Evolutionary conservation across 176 grass and related monocot species (phyloP).

Genomic region (Saccharum officinarum): DNA sequence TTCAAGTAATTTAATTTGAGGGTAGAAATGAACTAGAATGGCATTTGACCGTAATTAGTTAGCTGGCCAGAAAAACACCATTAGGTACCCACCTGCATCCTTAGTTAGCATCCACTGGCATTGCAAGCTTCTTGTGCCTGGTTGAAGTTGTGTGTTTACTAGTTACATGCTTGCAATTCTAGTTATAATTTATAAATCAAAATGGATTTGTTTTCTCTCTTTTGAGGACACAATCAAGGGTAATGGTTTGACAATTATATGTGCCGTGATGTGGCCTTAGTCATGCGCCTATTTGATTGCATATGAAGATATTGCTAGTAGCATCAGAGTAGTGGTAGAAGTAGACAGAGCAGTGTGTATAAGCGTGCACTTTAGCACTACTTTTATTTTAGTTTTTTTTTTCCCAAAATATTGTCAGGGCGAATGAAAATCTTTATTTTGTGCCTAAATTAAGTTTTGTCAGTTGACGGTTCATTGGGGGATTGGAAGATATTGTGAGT

Average conservation of each 20-base stretch:
- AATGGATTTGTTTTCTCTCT: background rate
- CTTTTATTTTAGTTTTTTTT: background rate
- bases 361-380: background rate
- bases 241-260: conserved; percentile 5
- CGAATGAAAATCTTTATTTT: background rate
- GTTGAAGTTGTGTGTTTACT: background rate
- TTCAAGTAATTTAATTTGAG: background rate
- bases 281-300: background rate
- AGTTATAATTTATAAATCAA: conserved; percentile 28
- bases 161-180: background rate
- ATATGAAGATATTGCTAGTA: background rate
- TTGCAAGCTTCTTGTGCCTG: background rate
- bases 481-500: background rate
- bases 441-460: background rate
- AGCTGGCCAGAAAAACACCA: background rate
- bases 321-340: background rate
- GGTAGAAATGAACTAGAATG: background rate
- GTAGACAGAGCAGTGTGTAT: background rate
- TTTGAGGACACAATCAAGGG: background rate
- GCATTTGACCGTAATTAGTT: background rate
- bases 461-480: background rate
- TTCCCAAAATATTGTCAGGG: background rate
- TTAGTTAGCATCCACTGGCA: background rate
- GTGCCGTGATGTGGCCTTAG: background rate
- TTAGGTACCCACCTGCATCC: background rate